Percentiles rank a stretch among this genome's conserved stretches.
Conservation (phyloP, 2,329 filamentous ascomycete species). For the Colletotrichum incanum region DNA sequence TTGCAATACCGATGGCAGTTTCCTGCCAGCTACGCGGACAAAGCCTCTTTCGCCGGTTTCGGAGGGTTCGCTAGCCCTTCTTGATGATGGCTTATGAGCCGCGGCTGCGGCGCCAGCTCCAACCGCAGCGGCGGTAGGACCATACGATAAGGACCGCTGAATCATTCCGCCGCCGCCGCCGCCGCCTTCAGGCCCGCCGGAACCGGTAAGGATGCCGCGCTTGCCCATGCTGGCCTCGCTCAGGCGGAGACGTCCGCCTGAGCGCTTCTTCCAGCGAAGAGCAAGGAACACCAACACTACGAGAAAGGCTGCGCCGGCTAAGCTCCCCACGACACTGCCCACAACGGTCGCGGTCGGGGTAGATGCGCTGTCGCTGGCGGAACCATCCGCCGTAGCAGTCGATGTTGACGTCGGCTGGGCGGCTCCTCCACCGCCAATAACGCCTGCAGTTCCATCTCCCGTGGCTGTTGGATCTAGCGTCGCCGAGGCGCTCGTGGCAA, state of each 20-base stretch:
- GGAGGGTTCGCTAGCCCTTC: slow-evolving; percentile 49
- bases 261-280: slow-evolving; percentile 71
- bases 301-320: slow-evolving; percentile 73
- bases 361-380: slow-evolving; percentile 15
- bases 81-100: slow-evolving; percentile 53
- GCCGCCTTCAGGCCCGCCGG: slow-evolving; percentile 45
- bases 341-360: slow-evolving; percentile 56
- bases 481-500: slow-evolving; percentile 34
- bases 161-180: slow-evolving; percentile 57
- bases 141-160: slow-evolving; percentile 61
- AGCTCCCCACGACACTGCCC: slow-evolving; percentile 70
- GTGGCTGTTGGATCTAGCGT: slow-evolving; percentile 10
- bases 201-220: slow-evolving; percentile 50
- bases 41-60: slow-evolving; percentile 71
- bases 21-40: slow-evolving; percentile 76
- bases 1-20: slow-evolving; percentile 74
- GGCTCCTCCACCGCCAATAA: slow-evolving; percentile 22
- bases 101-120: slow-evolving; percentile 35
- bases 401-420: slow-evolving; percentile 41
- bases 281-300: slow-evolving; percentile 67
- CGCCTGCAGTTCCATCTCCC: slow-evolving; percentile 19
- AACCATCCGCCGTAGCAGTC: slow-evolving; percentile 44
- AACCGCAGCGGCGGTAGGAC: slow-evolving; percentile 3
- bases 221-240: slow-evolving; percentile 56
- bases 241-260: slow-evolving; percentile 60